phyloP scores from a whole-genome alignment of 768 basidiomycete genomes.

The Tulasnella sp. region DNA sequence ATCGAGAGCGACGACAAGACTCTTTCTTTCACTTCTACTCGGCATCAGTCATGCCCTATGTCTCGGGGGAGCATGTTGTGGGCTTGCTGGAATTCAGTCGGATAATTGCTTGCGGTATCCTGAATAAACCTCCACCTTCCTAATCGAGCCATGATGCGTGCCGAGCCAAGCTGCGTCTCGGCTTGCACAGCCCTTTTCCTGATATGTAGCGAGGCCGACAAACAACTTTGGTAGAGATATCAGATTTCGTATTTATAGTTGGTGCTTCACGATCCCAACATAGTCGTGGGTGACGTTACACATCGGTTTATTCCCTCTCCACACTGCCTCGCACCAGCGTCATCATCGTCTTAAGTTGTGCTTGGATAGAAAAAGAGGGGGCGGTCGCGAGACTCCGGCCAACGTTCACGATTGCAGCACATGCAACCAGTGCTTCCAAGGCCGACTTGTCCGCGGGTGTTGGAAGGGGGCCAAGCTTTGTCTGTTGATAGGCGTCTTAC shows the following conservation, averaged over 20 bases:
- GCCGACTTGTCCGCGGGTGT: background rate
- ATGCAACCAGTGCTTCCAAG: background rate
- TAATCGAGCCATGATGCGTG: background rate
- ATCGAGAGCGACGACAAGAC: too few species aligned
- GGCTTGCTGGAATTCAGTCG: background rate
- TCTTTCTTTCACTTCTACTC: too few species aligned
- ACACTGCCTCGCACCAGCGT: background rate
- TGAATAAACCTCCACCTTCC: background rate
- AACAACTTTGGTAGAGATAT: too few species aligned
- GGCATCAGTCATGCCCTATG: too few species aligned
- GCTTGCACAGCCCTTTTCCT: background rate
- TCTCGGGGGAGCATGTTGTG: too few species aligned
- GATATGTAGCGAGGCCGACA: too few species aligned
- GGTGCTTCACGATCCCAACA: background rate
- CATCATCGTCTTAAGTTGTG: background rate
- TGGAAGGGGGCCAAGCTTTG: background rate
- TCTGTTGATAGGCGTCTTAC: background rate
- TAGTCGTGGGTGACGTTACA: background rate
- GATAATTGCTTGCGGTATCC: background rate
- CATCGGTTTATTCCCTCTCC: background rate
- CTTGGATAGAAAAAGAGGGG: background rate
- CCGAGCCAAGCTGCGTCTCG: background rate
- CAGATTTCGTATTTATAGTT: background rate
- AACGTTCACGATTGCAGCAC: background rate
- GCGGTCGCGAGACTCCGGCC: background rate